Evolutionary conservation across 495 filamentous ascomycete species (phyloP).

Genomic region (Aspergillus kassunensis): DNA sequence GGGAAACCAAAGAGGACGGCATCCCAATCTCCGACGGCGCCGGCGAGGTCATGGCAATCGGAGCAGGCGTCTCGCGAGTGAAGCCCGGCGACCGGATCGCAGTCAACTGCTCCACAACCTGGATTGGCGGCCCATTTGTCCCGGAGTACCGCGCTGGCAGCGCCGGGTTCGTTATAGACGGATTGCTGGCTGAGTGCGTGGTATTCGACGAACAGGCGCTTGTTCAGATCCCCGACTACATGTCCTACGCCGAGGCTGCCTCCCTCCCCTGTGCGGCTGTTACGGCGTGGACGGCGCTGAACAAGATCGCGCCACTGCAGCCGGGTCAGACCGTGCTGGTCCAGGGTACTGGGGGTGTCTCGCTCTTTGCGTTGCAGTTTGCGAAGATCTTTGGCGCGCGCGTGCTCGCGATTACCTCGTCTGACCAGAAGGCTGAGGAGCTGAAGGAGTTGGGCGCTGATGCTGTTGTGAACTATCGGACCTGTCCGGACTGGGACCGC

Average conservation of each 20-base stretch:
- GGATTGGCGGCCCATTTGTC: neutral
- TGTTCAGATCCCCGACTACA: slow-evolving; percentile 24
- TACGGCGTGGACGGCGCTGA: slow-evolving; percentile 41
- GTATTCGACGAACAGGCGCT: slow-evolving; percentile 37
- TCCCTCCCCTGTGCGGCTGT: slow-evolving; percentile 32
- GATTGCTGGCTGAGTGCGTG: neutral
- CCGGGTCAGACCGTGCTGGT: slow-evolving; percentile 28
- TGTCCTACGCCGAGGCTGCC: slow-evolving; percentile 27
- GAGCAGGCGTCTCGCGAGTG: slow-evolving; percentile 55
- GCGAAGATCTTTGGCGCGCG: slow-evolving; percentile 25
- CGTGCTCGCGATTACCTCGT: slow-evolving; percentile 20
- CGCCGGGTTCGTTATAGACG: neutral
- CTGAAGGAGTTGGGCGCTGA: slow-evolving; percentile 20
- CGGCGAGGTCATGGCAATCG: slow-evolving; percentile 60
- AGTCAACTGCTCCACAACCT: neutral
- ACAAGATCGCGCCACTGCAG: slow-evolving; percentile 17
- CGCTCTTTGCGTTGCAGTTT: slow-evolving; percentile 23
- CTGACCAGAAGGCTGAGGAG: slow-evolving; percentile 22
- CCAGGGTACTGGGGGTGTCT: slow-evolving; percentile 35
- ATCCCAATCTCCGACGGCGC: slow-evolving; percentile 67
- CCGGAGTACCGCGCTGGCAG: neutral
- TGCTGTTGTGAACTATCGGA: slow-evolving; percentile 27
- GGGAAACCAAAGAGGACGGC: slow-evolving; percentile 47
- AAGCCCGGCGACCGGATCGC: slow-evolving; percentile 59
- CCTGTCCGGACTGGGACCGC: slow-evolving; percentile 24